Base-by-base conservation (phyloP, 2,329 filamentous ascomycete genomes). In the Penicillium sp. region DNA sequence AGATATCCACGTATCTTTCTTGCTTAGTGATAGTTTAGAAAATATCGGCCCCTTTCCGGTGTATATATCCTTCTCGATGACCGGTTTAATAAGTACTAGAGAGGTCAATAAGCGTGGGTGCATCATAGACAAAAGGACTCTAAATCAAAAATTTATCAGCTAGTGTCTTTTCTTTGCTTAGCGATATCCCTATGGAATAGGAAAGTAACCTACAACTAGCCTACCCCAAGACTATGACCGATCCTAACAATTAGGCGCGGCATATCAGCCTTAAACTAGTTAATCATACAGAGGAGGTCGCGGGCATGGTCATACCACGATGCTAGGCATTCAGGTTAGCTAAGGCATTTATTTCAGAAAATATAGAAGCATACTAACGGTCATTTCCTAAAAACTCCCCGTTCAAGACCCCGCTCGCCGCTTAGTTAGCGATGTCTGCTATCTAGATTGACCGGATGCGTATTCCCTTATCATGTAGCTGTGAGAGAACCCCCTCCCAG, bases 161-260 rank as follows among this genome's bases (percentile, higher is more conserved):
- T 8, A 3, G 38, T 42, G 17, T 1, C 7, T 37, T 19, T 42
- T 10, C 2, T 19, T 19, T 33, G 30, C 9, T 33, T 10, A 17
- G n/a, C 17, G 35, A 37, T 13, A 37, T 17, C 12, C 13, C 4
- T n/a, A 15, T 6, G 15, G 37, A n/a, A 42, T 10, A 40, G 38
- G 17, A 40, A 19, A 10, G 38, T 19, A 9, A 58, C 60, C 13
- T 28, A 66, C 66, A 94, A 82, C 62, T 89, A 84, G 71, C 83
- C 85, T 67, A 84, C 91, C 66, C 93, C 93, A 80, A 93, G 91
- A 66, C 91, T 94, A 78, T 97, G 93, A 15, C 91, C 92, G n/a
- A 96, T 76, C 61, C 90, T 92, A 66, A 96, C 79, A n/a, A 96
- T 80, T 0, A 93, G 93, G 26, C 64, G 70, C 2, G 74, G 72